These are phyloP conservation scores for Globisporangium perplexum DNA, from an alignment of 352 stramenopile genomes.

Conservation along the genomic window DNA sequence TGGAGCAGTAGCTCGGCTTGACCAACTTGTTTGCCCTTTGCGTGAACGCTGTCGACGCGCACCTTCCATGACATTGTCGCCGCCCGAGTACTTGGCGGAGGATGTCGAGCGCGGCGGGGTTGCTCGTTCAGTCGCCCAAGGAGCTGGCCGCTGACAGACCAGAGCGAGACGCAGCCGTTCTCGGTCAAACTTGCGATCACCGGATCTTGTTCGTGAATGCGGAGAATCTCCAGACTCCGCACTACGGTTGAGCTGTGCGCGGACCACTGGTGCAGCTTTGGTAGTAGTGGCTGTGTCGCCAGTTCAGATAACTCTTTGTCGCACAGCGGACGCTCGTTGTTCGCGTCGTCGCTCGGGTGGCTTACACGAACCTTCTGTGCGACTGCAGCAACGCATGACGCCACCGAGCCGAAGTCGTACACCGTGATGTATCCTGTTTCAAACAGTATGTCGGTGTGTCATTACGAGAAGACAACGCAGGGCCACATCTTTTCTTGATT, in stretches of 20 bases:
- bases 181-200: conserved; percentile 25
- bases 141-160: conserved; percentile 24
- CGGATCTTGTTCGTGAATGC: conserved; percentile 3
- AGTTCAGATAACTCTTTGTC: neutral
- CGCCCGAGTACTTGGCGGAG: neutral
- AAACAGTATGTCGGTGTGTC: neutral
- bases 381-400: neutral
- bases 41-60: neutral
- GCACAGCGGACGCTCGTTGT: neutral
- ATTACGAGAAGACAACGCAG: too few relatives aligned
- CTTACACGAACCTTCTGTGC: neutral
- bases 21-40: neutral
- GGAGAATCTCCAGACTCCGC: conserved; percentile 12
- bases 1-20: conserved; percentile 6
- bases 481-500: too few relatives aligned
- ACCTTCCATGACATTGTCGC: conserved; percentile 7
- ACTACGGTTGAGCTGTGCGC: conserved; percentile 18
- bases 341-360: neutral
- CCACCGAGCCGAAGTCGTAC: conserved; percentile 19
- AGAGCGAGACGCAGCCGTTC: conserved; percentile 26
- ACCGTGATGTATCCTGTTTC: conserved; percentile 23
- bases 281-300: conserved; percentile 7
- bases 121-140: conserved; percentile 20
- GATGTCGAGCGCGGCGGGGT: neutral
- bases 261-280: conserved; percentile 20